Conservation (phyloP, 108 stramenopile species). For the Mediolabrus comicus region DNA sequence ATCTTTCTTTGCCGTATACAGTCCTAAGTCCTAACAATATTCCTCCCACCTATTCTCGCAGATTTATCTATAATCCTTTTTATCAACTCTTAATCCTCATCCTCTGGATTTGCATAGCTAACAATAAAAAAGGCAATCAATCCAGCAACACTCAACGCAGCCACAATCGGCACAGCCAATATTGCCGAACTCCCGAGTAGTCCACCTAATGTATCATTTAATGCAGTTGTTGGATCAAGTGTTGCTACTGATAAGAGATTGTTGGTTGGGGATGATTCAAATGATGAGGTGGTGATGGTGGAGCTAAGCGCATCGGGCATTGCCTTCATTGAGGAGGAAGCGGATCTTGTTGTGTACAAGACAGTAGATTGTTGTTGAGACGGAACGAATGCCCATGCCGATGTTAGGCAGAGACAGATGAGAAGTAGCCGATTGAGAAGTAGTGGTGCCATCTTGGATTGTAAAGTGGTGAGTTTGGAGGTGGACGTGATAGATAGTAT, state of each 20-base stretch:
- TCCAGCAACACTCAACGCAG: conserved; percentile 66
- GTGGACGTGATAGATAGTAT: no score
- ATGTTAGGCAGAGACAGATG: conserved; percentile 3
- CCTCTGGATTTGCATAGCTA: conserved; percentile 75
- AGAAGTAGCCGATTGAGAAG: background rate
- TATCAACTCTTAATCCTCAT: conserved; percentile 54
- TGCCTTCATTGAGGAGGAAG: background rate
- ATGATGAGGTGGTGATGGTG: background rate
- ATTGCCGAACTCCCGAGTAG: conserved; percentile 67
- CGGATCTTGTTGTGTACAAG: background rate
- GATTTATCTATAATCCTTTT: no score
- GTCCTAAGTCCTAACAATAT: no score
- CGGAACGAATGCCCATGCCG: conserved; percentile 6
- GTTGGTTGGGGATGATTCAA: background rate
- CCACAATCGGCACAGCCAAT: conserved; percentile 72
- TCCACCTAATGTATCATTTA: conserved; percentile 62
- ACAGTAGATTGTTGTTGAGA: conserved; percentile 3
- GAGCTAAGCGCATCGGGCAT: background rate
- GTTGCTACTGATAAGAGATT: conserved; percentile 46
- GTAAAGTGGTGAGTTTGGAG: no score
- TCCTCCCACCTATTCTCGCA: no score
- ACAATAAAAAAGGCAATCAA: conserved; percentile 69
- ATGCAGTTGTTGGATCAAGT: conserved; percentile 76
- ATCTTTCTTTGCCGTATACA: no score
- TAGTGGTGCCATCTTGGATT: no score